Conservation (phyloP, 1,139 yeast genomes). For the Meyerozyma athensensis region DNA sequence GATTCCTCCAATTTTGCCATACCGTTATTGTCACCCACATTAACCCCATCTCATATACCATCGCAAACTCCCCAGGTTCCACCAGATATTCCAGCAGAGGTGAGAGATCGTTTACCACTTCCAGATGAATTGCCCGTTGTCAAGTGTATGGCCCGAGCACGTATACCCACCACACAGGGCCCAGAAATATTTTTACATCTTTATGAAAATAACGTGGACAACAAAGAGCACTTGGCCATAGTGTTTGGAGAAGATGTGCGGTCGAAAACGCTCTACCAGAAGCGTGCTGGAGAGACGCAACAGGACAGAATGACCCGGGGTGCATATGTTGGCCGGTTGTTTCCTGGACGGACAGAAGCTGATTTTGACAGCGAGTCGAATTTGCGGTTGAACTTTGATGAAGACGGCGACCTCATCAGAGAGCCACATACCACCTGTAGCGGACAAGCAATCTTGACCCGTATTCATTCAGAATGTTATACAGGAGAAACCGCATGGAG, state of each 20-base stretch:
- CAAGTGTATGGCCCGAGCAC: conserved; percentile 85
- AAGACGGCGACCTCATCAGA: conserved; percentile 46
- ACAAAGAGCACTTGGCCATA: conserved; percentile 93
- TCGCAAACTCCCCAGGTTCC: conserved; percentile 16
- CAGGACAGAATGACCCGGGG: conserved; percentile 96
- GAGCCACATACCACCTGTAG: conserved; percentile 29
- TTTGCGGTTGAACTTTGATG: conserved; percentile 42
- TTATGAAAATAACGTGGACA: conserved; percentile 79
- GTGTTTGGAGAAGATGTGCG: conserved; percentile 92
- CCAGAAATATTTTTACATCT: conserved; percentile 90
- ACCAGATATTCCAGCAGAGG: conserved; percentile 17
- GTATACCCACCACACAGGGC: conserved; percentile 90
- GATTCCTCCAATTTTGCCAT: conserved; percentile 11
- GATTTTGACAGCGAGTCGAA: conserved; percentile 51
- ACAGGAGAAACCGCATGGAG: conserved; percentile 99
- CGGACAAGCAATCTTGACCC: conserved; percentile 49
- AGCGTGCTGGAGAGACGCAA: conserved; percentile 70
- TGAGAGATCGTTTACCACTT: conserved; percentile 22
- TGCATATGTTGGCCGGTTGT: conserved; percentile 84
- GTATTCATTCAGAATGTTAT: conserved; percentile 96
- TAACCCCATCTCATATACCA: conserved; percentile 22
- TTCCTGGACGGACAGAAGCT: conserved; percentile 76
- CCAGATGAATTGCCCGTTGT: conserved; percentile 55
- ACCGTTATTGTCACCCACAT: conserved; percentile 35
- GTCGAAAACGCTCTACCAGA: conserved; percentile 64